Evolutionary conservation across 306 rosid species (phyloP), one percentile per base, ranked within the genome.

Genomic region (Citrullus mucosospermus): DNA sequence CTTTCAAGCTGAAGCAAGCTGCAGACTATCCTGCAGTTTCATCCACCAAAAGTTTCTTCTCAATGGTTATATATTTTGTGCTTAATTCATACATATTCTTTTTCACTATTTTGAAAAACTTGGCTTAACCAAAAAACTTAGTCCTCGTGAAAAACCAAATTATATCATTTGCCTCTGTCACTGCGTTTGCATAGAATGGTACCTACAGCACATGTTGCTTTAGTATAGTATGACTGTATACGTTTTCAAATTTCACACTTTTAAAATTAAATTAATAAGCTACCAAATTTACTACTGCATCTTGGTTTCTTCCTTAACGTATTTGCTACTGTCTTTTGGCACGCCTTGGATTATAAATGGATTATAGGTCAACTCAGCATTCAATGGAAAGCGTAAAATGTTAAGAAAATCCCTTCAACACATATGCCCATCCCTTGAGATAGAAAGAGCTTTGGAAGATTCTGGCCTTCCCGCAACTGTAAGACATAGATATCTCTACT

Each of bases 341-440:
- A 34, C 5, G 30, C 39, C 57, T 51, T 28, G 41, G n/a, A 36
- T 82, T 80, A 59, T 62, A 14, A 46, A 0, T 61, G 63, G 74
- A 82, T 68, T 48, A 18, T 39, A 94, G 98, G 92, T 90, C 65
- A 87, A 89, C 80, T 94, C 98, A 28, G 98, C 93, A 30, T 94
- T 94, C 85, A 92, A 94, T 34, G 97, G 89, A 78, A 94, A 94
- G 84, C 91, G 97, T 15, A 94, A 94, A 83, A 92, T 94, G 98
- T 69, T 92, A 79, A 86, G 96, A 80, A 92, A 85, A 75, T 88
- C 98, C 28, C 95, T 92, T 41, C 98, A 92, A 85, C 97, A 92
- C 88, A 63, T 92, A 68, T 77, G 92, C 84, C 76, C 92, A 12
- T 62, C 98, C 79, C 1, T 69, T 22, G 93, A 92, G 82, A 92